Base-by-base conservation (phyloP, 2,329 filamentous ascomycete genomes). In the Chaetothyriales sp. region DNA sequence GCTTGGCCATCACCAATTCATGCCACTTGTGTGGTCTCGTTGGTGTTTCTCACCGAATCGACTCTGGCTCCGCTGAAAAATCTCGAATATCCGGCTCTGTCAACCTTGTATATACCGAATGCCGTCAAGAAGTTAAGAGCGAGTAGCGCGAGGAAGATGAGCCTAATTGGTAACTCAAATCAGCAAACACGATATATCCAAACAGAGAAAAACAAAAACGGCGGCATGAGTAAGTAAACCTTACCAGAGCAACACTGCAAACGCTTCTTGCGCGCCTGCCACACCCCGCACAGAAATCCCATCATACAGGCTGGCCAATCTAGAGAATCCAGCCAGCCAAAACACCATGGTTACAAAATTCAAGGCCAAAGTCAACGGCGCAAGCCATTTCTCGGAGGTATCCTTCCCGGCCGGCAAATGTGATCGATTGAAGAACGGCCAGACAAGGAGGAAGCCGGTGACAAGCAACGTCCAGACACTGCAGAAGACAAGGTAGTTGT, bases 271-370 rank as follows among this genome's bases (percentile, higher is more conserved):
- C 1, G 64, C 63, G 1, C 40, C 44, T 43, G 52, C 53, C 25
- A 15, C 43, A 15, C n/a, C 25, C 5, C 37, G 5, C 2, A 43
- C n/a, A 13, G 19, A 19, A 47, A 8, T 5, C 1, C 57, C 56
- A 9, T 43, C 54, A 18, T 60, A 49, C 1, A 55, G 9, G 25
- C 51, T 49, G 10, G 58, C 63, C 18, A 64, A 51, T 45, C 65
- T 60, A 18, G 64, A 62, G 47, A 66, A 66, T 13, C 54, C 50
- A 9, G 62, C 63, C 46, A 66, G 49, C 64, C 63, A 66, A 48
- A 66, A 65, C 18, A 64, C 57, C 57, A 56, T 62, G 1, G 63
- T 66, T n/a, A 63, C 46, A 43, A 63, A 61, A 53, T 63, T 64
- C 6, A 61, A 19, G 2, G 55, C 50, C 18, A 62, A 50, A 13